Evolutionary conservation across 2,329 filamentous ascomycete species (phyloP).

Genomic region (Spiromastix sp.): DNA sequence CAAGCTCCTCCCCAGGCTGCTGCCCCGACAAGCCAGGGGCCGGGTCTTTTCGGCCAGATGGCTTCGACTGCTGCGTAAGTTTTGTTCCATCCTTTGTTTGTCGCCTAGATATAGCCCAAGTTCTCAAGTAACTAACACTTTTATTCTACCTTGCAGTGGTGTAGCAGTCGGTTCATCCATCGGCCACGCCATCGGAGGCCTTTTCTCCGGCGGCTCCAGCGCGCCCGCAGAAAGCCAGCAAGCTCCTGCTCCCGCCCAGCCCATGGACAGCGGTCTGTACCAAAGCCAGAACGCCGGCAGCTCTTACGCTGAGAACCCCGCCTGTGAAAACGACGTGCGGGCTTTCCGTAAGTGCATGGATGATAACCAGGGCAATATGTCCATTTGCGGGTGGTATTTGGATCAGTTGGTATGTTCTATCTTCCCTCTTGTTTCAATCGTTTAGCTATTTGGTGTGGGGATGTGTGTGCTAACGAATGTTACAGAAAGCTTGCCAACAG

Average conservation of each 20-base stretch:
- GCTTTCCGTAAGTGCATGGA: conserved; percentile 95
- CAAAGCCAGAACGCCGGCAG: conserved; percentile 40
- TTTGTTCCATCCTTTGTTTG: not conserved
- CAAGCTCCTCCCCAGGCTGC: conserved; percentile 40
- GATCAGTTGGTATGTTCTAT: conserved; percentile 61
- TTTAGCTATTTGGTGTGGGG: not conserved
- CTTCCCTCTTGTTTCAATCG: not conserved
- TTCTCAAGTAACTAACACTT: conserved; percentile 17
- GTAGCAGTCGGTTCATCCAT: conserved; percentile 92
- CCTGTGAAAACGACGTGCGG: conserved; percentile 70
- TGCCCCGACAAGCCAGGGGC: conserved; percentile 43
- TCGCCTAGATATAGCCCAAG: not conserved
- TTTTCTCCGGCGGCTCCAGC: conserved; percentile 66
- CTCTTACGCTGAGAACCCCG: conserved; percentile 37
- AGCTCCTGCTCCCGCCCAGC: conserved; percentile 44
- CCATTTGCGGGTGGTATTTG: conserved; percentile 95
- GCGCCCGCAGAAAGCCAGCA: conserved; percentile 43
- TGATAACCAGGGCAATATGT: conserved; percentile 85
- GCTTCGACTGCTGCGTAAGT: conserved; percentile 94
- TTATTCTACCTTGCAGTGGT: conserved; percentile 55
- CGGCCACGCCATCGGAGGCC: conserved; percentile 84
- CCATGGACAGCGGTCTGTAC: conserved; percentile 39
- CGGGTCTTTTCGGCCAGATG: conserved; percentile 92
- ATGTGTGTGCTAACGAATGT: conserved; percentile 1
- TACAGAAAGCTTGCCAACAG: conserved; percentile 68